Percentiles rank a stretch among this genome's conserved stretches.
phyloP scores from a whole-genome alignment of 1,284 basidiomycete genomes.

The Cutaneotrichosporon daszewskae region DNA sequence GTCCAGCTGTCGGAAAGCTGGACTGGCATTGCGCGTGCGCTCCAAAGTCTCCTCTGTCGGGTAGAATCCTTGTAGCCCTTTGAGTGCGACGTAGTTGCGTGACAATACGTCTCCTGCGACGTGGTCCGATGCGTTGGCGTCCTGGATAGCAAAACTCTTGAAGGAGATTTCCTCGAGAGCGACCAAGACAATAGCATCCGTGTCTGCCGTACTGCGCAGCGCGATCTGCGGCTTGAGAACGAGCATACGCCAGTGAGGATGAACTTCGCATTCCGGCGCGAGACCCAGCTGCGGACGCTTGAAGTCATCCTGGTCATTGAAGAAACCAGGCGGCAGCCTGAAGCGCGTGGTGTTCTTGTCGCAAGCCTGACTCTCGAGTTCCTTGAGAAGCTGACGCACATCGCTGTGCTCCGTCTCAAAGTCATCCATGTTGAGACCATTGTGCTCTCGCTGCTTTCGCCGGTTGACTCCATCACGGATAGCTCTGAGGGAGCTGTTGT shows the following conservation, averaged over 20 bases:
- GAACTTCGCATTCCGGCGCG: slow-evolving; percentile 44
- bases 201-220: slow-evolving; percentile 60
- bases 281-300: slow-evolving; percentile 26
- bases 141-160: slow-evolving; percentile 75
- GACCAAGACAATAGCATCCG: slow-evolving; percentile 66
- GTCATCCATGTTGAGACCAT: slow-evolving; percentile 17
- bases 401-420: not conserved
- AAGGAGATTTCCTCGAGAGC: slow-evolving; percentile 77
- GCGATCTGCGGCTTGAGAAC: slow-evolving; percentile 89
- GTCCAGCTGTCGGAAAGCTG: slow-evolving; percentile 24
- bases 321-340: slow-evolving; percentile 17
- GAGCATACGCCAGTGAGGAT: slow-evolving; percentile 69
- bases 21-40: slow-evolving; percentile 1
- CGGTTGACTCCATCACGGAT: slow-evolving; percentile 28
- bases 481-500: slow-evolving; percentile 24
- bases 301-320: slow-evolving; percentile 14
- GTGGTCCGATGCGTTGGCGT: slow-evolving; percentile 70
- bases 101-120: slow-evolving; percentile 80
- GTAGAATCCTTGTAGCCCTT: slow-evolving; percentile 82
- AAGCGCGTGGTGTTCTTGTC: slow-evolving; percentile 19
- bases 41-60: slow-evolving; percentile 51
- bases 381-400: slow-evolving; percentile 4
- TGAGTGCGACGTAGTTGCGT: slow-evolving; percentile 67
- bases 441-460: slow-evolving; percentile 15
- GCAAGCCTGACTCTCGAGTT: slow-evolving; percentile 20